Conservation (phyloP, 495 filamentous ascomycete genomes). For the Rostrohypoxylon terebratum region DNA sequence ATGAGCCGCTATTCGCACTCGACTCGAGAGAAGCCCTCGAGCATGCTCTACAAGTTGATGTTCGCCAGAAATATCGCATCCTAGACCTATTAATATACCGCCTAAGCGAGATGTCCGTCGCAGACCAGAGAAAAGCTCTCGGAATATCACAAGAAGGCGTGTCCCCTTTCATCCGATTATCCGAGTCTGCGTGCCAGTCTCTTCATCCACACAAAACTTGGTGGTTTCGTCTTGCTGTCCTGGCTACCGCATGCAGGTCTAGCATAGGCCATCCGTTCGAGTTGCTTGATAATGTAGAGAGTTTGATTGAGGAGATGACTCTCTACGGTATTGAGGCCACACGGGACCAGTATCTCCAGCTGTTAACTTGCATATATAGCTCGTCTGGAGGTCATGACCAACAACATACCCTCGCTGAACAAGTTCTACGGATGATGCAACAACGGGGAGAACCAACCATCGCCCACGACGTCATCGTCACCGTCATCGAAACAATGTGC, state of each 20-base stretch:
- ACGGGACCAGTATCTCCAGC: constrained; percentile 46
- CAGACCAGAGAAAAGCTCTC: constrained; percentile 6
- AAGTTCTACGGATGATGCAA: constrained; percentile 55
- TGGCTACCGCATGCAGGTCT: constrained; percentile 33
- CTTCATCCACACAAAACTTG: constrained; percentile 48
- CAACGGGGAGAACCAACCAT: constrained; percentile 51
- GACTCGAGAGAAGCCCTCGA: constrained; percentile 24
- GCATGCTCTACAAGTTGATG: constrained; percentile 39
- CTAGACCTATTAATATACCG: constrained; percentile 40
- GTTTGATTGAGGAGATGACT: constrained; percentile 46
- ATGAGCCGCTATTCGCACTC: constrained; percentile 28
- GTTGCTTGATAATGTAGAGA: constrained; percentile 11
- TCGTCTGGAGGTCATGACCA: constrained; percentile 13
- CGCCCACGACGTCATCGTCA: constrained; percentile 54
- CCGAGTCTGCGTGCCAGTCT: constrained; percentile 37
- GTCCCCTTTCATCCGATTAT: constrained; percentile 45
- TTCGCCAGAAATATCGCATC: constrained; percentile 43
- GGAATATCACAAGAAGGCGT: background rate
- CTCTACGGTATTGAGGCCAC: constrained; percentile 49
- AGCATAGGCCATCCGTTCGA: background rate
- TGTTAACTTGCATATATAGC: constrained; percentile 52
- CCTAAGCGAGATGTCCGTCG: constrained; percentile 22
- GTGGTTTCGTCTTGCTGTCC: constrained; percentile 48
- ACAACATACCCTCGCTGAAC: constrained; percentile 49
- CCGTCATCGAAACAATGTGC: constrained; percentile 52